Evolutionary conservation across 352 stramenopile species (phyloP).

Genomic region (Elongisporangium prolatum): DNA sequence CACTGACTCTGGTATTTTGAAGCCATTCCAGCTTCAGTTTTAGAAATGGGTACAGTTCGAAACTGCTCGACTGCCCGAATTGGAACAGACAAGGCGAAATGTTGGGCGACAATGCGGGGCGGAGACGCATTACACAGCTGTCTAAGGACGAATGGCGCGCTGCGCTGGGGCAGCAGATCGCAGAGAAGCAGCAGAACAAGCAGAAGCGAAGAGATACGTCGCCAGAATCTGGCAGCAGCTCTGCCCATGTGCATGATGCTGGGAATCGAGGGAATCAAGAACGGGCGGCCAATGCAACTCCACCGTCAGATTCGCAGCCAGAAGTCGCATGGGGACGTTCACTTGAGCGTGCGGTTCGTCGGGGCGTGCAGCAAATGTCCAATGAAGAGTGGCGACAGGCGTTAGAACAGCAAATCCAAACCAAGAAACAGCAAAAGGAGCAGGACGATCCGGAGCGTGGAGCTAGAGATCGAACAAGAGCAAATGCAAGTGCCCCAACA

Average conservation of each 20-base stretch:
- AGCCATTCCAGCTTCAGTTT: neutral
- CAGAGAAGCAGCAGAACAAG: conserved; percentile 22
- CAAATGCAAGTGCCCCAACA: conserved; percentile 16
- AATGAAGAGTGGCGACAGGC: conserved; percentile 34
- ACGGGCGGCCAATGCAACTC: neutral
- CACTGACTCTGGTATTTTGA: neutral
- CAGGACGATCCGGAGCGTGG: neutral
- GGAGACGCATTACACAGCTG: conserved; percentile 19
- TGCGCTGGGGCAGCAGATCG: conserved; percentile 28
- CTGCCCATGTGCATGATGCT: neutral
- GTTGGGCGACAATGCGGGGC: conserved; percentile 4
- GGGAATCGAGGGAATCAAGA: neutral
- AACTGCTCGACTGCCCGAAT: neutral
- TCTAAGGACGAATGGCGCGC: conserved; percentile 31
- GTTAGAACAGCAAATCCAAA: conserved; percentile 44
- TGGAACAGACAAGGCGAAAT: neutral
- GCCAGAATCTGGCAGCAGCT: neutral
- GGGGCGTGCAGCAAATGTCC: conserved; percentile 32
- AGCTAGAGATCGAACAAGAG: neutral
- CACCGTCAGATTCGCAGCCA: neutral
- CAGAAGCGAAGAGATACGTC: conserved; percentile 5
- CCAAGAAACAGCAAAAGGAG: conserved; percentile 24
- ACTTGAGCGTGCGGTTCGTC: conserved; percentile 11
- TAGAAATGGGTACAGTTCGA: neutral
- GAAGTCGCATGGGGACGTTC: conserved; percentile 1